Percentiles rank a stretch among this genome's conserved stretches.
Evolutionary conservation across 345 rosid species (phyloP).

Genomic region (Stellera chamaejasme): DNA sequence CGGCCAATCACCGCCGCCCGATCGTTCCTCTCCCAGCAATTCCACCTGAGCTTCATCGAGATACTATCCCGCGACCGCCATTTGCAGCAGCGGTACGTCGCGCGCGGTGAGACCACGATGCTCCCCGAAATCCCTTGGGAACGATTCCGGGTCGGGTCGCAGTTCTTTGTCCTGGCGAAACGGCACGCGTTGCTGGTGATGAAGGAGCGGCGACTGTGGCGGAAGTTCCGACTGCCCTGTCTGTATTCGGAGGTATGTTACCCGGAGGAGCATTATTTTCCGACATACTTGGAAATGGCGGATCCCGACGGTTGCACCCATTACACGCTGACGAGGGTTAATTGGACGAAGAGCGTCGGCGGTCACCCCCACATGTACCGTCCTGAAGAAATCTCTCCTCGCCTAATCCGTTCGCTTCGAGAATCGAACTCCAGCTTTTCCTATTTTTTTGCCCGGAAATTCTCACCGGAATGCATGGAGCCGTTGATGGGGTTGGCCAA

Average conservation of each 20-base stretch:
- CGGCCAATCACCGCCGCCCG: conserved; percentile 10
- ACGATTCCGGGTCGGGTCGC: conserved; percentile 76
- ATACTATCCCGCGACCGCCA: conserved; percentile 53
- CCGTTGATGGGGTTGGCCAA: conserved; percentile 67
- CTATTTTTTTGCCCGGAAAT: conserved; percentile 71
- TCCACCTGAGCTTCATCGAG: conserved; percentile 59
- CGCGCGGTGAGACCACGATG: conserved; percentile 57
- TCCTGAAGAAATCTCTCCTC: conserved; percentile 39
- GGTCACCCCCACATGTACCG: conserved; percentile 65
- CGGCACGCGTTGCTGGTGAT: conserved; percentile 64
- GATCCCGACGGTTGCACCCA: conserved; percentile 62
- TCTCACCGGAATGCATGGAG: conserved; percentile 53
- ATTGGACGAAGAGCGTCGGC: conserved; percentile 65
- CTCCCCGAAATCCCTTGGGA: conserved; percentile 55
- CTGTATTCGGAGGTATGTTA: conserved; percentile 47
- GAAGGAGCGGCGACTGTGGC: conserved; percentile 59
- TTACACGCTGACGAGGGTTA: conserved; percentile 69
- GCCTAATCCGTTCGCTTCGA: conserved; percentile 38
- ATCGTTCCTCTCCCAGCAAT: conserved; percentile 28
- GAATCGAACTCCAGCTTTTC: conserved; percentile 42
- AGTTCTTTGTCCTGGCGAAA: conserved; percentile 65
- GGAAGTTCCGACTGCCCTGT: conserved; percentile 65
- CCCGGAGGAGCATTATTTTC: conserved; percentile 90
- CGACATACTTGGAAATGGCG: conserved; percentile 58
- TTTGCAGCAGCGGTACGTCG: conserved; percentile 49